Evolutionary conservation across 768 basidiomycete genomes (phyloP).

Genomic region (Pleurotus ostreatus): DNA sequence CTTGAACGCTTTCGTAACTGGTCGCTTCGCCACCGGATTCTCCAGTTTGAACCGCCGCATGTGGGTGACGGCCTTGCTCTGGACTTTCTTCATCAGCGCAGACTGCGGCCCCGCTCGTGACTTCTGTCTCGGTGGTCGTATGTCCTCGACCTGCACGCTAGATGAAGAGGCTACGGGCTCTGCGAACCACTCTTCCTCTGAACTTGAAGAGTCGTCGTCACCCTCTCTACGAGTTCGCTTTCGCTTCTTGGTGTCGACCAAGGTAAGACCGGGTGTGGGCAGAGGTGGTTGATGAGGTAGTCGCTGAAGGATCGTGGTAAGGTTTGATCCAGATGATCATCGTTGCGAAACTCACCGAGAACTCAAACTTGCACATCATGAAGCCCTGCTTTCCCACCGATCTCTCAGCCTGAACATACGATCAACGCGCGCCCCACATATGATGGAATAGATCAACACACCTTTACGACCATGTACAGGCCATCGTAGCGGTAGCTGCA

Average conservation of each 20-base stretch:
- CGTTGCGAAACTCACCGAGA: constrained; percentile 18
- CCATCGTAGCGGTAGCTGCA: constrained; percentile 40
- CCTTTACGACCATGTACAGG: constrained; percentile 32
- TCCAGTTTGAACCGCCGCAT: not conserved
- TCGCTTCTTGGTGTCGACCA: not conserved
- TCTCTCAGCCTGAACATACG: constrained; percentile 21
- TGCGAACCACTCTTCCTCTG: not conserved
- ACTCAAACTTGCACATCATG: constrained; percentile 24
- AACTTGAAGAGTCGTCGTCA: too few relatives aligned
- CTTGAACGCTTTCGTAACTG: not conserved
- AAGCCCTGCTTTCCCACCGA: constrained; percentile 24
- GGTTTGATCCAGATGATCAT: too few relatives aligned
- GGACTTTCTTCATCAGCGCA: constrained; percentile 2
- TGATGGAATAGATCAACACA: constrained; percentile 11
- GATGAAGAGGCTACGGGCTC: not conserved
- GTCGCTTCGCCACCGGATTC: not conserved
- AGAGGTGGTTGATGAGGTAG: not conserved
- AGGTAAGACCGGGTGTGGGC: not conserved
- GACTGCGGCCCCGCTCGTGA: not conserved
- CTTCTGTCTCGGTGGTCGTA: not conserved
- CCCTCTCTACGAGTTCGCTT: not conserved
- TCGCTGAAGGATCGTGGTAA: not conserved
- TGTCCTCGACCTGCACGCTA: not conserved
- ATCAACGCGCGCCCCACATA: not conserved
- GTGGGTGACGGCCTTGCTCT: not conserved